A percentile compares a stretch with the other conserved stretches of the same genome.
These are phyloP conservation scores for Heterobasidion irregulare DNA, from an alignment of 1,284 basidiomycete species.

Conservation along the genomic window DNA sequence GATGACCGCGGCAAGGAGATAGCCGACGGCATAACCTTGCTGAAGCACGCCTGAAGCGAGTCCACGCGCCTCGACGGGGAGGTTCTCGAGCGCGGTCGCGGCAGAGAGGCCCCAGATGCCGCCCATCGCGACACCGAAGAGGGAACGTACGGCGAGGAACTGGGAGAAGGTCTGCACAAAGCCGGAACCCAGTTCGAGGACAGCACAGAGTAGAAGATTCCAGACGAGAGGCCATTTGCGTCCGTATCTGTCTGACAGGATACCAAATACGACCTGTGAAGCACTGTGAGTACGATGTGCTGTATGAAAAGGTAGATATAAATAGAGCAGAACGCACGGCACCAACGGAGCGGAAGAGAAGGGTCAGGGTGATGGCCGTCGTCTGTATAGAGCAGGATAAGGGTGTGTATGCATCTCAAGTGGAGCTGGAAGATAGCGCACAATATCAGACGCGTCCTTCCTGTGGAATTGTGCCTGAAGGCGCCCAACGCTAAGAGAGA, in stretches of 20 bases:
- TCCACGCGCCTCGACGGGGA: conserved; percentile 83
- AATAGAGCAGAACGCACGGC: conserved; percentile 40
- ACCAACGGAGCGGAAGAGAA: conserved; percentile 84
- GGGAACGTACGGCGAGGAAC: conserved; percentile 66
- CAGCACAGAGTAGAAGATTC: conserved; percentile 68
- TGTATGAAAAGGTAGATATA: background rate
- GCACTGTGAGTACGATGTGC: background rate
- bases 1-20: conserved; percentile 51
- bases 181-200: conserved; percentile 73
- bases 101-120: conserved; percentile 76
- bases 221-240: conserved; percentile 87
- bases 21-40: conserved; percentile 55
- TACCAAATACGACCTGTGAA: conserved; percentile 63
- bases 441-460: background rate
- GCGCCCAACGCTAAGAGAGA: conserved; percentile 1
- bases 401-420: background rate
- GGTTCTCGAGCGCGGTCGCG: conserved; percentile 80
- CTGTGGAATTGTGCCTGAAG: conserved; percentile 3
- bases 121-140: conserved; percentile 87
- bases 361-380: conserved; percentile 84
- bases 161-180: conserved; percentile 62
- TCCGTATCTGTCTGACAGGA: conserved; percentile 80
- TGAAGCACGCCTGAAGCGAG: conserved; percentile 78
- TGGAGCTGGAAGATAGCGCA: background rate
- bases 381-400: conserved; percentile 33